A percentile compares a stretch with the other conserved stretches of the same genome.
Evolutionary conservation across 1,139 yeast species (phyloP).

Genomic region (Saccharomyces hybrid): DNA sequence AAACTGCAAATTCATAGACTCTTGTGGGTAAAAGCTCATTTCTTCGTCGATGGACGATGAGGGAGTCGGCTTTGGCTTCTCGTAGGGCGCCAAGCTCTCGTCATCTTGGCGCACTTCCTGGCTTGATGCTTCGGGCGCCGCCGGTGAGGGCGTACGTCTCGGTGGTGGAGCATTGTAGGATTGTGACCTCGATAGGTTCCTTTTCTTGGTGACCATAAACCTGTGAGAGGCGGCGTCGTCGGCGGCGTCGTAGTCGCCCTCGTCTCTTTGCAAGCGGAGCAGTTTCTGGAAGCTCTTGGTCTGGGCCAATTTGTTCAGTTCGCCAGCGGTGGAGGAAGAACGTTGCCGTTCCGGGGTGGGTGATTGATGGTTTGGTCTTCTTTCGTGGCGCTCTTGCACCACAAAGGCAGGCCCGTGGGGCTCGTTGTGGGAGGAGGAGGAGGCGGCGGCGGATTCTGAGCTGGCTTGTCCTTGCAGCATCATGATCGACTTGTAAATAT

Average conservation of each 20-base stretch:
- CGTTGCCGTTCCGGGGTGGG: too few species aligned
- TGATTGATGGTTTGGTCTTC: neutral
- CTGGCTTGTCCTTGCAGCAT: conserved; percentile 49
- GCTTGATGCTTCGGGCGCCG: neutral
- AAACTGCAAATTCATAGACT: neutral
- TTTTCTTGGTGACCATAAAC: neutral
- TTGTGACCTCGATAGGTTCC: neutral
- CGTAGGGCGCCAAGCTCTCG: neutral
- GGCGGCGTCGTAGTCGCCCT: neutral
- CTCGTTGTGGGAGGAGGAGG: conserved; percentile 12
- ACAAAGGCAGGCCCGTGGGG: conserved; percentile 74
- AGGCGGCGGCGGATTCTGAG: conserved; percentile 15
- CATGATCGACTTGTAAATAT: conserved; percentile 71
- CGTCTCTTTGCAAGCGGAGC: neutral
- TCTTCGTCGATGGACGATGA: neutral
- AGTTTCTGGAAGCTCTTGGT: conserved; percentile 40
- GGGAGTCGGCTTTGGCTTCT: neutral
- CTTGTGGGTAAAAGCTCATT: neutral
- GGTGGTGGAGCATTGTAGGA: neutral
- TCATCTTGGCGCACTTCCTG: neutral
- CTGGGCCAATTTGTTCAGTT: conserved; percentile 27
- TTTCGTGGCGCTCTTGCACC: conserved; percentile 38
- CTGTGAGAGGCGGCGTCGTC: neutral
- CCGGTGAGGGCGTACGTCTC: too few species aligned
- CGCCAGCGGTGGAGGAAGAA: neutral